These are phyloP conservation scores for Arachis hypogaea DNA, from an alignment of 306 rosid species.

Conservation along the genomic window DNA sequence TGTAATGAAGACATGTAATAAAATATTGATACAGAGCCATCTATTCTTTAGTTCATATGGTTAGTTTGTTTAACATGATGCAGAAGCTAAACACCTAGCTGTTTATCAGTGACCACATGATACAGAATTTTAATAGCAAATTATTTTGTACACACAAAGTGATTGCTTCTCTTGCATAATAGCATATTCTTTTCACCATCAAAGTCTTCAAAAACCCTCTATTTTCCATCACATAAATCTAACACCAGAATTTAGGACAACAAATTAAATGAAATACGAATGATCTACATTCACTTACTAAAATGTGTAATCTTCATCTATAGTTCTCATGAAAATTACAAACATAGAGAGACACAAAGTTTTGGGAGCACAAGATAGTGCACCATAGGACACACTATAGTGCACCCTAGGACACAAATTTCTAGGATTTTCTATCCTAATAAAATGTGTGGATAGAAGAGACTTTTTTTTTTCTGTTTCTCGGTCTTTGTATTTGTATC, in stretches of 20 bases:
- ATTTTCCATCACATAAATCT: background rate
- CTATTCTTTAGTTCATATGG: background rate
- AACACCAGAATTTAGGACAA: slow-evolving; percentile 18
- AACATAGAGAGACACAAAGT: too few relatives aligned
- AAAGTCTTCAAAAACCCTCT: background rate
- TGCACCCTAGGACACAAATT: too few relatives aligned
- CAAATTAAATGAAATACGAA: too few relatives aligned
- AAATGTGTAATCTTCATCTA: slow-evolving; percentile 7
- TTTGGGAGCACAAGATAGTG: too few relatives aligned
- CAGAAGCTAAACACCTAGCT: background rate
- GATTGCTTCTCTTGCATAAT: slow-evolving; percentile 1
- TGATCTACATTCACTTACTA: too few relatives aligned
- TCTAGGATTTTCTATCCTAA: too few relatives aligned
- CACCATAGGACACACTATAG: too few relatives aligned
- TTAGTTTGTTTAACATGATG: background rate
- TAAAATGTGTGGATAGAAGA: too few relatives aligned
- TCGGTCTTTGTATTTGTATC: too few relatives aligned
- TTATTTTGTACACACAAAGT: slow-evolving; percentile 11
- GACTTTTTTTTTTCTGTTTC: too few relatives aligned
- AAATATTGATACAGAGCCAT: background rate
- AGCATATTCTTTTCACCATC: background rate
- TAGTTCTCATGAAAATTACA: background rate
- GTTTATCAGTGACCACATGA: background rate
- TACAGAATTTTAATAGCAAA: background rate
- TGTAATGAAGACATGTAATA: background rate